Percentiles rank a stretch among this genome's conserved stretches.
Evolutionary conservation across 1,139 yeast genomes (phyloP).

Genomic region (Pichia sp.): DNA sequence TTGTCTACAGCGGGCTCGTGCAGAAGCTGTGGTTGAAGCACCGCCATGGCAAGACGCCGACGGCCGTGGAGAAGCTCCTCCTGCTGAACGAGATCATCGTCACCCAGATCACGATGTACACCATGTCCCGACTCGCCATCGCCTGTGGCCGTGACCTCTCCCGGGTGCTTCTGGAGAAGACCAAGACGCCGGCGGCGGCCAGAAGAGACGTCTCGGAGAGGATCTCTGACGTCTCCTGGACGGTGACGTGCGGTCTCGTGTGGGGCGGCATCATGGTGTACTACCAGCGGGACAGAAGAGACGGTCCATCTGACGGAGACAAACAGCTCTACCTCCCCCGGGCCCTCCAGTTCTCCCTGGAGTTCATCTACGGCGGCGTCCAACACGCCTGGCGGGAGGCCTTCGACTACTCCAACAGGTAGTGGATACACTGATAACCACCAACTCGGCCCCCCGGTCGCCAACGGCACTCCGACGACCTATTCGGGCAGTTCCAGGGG

Average conservation of each 20-base stretch:
- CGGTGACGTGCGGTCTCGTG: constrained; percentile 60
- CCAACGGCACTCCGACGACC: neutral
- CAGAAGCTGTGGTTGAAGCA: neutral
- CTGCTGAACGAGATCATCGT: constrained; percentile 45
- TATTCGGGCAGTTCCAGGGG: too few relatives aligned
- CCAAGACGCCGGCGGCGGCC: constrained; percentile 4
- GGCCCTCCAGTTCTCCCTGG: constrained; percentile 69
- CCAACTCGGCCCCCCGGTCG: neutral
- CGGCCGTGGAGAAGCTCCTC: neutral
- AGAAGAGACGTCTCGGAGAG: constrained; percentile 33
- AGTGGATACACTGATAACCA: neutral
- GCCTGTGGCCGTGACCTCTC: constrained; percentile 45
- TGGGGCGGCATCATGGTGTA: constrained; percentile 81
- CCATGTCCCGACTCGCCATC: constrained; percentile 53
- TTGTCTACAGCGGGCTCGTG: constrained; percentile 59
- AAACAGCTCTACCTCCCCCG: constrained; percentile 44
- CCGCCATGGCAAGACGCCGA: neutral
- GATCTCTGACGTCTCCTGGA: constrained; percentile 54
- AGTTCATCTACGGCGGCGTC: constrained; percentile 61
- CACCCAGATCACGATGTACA: constrained; percentile 60
- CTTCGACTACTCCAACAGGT: constrained; percentile 22
- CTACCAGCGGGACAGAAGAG: constrained; percentile 61
- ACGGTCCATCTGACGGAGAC: neutral
- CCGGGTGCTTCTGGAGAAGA: too few relatives aligned
- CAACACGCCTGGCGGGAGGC: constrained; percentile 28